A percentile compares a stretch with the other conserved stretches of the same genome.
phyloP scores from a whole-genome alignment of 1,139 yeast species.

The Protomyces lactucae-debilis region DNA sequence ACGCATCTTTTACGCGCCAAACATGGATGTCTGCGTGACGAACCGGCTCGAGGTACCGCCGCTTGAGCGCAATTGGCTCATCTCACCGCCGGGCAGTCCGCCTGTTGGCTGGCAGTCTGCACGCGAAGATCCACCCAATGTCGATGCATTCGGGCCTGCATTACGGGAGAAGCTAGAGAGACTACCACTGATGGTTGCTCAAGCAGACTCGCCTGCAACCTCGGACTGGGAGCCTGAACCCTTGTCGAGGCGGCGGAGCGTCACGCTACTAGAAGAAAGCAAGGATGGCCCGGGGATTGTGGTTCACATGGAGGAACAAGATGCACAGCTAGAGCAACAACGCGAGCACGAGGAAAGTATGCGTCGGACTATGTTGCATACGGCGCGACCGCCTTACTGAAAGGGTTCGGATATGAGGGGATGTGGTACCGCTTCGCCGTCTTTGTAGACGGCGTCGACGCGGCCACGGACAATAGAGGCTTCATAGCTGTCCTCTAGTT shows the following conservation, averaged over 20 bases:
- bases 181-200: background rate
- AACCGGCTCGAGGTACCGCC: constrained; percentile 40
- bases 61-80: constrained; percentile 42
- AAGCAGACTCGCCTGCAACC: background rate
- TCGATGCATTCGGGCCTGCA: constrained; percentile 8
- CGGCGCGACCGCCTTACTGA: background rate
- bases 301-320: background rate
- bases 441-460: background rate
- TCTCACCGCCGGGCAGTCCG: constrained; percentile 47
- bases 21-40: constrained; percentile 5
- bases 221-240: background rate
- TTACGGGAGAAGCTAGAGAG: constrained; percentile 41
- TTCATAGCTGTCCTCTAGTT: background rate
- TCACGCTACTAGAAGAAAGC: background rate
- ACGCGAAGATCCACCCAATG: constrained; percentile 42
- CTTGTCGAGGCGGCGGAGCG: background rate
- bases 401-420: background rate
- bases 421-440: background rate
- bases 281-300: background rate
- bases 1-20: constrained; percentile 28
- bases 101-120: constrained; percentile 44
- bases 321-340: background rate
- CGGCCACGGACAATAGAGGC: background rate
- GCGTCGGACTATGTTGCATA: background rate
- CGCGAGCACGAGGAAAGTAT: background rate